A percentile compares a stretch with the other conserved stretches of the same genome.
Evolutionary conservation across 176 grass and related monocot genomes (phyloP).

Genomic region (bread wheat (Triticum aestivum)): DNA sequence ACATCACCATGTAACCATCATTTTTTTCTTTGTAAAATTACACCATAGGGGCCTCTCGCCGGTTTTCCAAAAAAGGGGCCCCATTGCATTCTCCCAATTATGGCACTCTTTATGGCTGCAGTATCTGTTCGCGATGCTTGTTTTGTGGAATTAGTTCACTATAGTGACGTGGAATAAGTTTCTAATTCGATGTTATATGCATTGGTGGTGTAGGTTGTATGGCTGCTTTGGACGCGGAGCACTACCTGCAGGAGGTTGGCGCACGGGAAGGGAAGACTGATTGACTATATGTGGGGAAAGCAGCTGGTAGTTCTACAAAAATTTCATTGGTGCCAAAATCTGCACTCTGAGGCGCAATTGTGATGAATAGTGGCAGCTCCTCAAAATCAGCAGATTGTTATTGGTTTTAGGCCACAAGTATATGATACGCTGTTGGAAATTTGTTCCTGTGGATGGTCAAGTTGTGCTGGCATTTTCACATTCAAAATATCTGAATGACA

Average conservation of each 20-base stretch:
- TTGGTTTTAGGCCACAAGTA: constrained; percentile 23
- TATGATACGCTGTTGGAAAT: constrained; percentile 1
- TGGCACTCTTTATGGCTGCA: not conserved
- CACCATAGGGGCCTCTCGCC: no score
- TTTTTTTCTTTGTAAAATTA: not conserved
- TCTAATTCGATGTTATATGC: not conserved
- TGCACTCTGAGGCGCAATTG: constrained; percentile 25
- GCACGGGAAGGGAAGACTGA: constrained; percentile 62
- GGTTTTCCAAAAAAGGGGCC: no score
- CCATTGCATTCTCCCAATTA: not conserved
- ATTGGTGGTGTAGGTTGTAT: constrained; percentile 70
- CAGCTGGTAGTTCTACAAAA: not conserved
- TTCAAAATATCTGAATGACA: not conserved
- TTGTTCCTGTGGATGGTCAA: constrained; percentile 5
- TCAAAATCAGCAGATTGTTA: not conserved
- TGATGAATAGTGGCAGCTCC: not conserved
- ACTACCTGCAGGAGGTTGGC: constrained; percentile 87
- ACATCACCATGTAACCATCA: not conserved
- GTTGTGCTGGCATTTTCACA: not conserved
- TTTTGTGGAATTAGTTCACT: not conserved
- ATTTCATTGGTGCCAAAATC: constrained; percentile 17
- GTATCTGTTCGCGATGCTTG: not conserved
- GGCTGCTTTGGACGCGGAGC: constrained; percentile 95
- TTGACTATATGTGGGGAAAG: constrained; percentile 49
- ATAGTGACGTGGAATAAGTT: not conserved